Percentiles rank a stretch among this genome's conserved stretches.
Conservation (phyloP, 768 basidiomycete genomes). For the Termitomyces sp. region DNA sequence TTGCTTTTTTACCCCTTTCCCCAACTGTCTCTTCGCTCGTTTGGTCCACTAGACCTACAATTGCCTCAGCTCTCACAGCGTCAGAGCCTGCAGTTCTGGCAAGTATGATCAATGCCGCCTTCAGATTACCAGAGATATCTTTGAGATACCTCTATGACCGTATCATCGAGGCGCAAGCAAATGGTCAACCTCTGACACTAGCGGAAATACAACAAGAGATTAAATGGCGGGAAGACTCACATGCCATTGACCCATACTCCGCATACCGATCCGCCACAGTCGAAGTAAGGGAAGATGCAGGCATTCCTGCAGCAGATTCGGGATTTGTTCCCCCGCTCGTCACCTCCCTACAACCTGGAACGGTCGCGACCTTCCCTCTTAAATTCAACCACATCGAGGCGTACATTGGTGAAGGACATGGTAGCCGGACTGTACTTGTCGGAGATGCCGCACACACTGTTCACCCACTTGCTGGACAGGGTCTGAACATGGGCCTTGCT, state of each 20-base stretch:
- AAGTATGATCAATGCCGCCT: constrained; percentile 86
- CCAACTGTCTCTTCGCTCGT: constrained; percentile 81
- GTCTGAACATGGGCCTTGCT: constrained; percentile 88
- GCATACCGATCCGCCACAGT: constrained; percentile 53
- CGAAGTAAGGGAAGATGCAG: constrained; percentile 25
- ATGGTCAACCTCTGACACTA: constrained; percentile 43
- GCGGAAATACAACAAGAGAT: constrained; percentile 60
- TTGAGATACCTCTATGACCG: constrained; percentile 62
- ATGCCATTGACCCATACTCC: constrained; percentile 61
- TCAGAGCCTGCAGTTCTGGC: constrained; percentile 62
- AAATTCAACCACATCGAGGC: constrained; percentile 81
- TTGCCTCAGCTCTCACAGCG: constrained; percentile 70
- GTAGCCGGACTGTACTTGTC: constrained; percentile 77
- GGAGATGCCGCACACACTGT: constrained; percentile 96
- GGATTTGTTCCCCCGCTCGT: constrained; percentile 75
- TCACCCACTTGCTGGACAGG: constrained; percentile 95
- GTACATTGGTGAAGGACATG: constrained; percentile 73
- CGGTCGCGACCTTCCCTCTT: constrained; percentile 88
- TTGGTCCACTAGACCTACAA: constrained; percentile 83
- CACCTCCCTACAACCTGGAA: constrained; percentile 61
- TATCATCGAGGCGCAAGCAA: constrained; percentile 51
- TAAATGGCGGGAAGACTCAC: constrained; percentile 68
- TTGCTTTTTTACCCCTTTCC: constrained; percentile 91
- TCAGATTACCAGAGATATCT: constrained; percentile 76
- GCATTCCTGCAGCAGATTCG: constrained; percentile 60